Base-by-base conservation (phyloP, 75 land plant species). In the Selaginella tamariscina region DNA sequence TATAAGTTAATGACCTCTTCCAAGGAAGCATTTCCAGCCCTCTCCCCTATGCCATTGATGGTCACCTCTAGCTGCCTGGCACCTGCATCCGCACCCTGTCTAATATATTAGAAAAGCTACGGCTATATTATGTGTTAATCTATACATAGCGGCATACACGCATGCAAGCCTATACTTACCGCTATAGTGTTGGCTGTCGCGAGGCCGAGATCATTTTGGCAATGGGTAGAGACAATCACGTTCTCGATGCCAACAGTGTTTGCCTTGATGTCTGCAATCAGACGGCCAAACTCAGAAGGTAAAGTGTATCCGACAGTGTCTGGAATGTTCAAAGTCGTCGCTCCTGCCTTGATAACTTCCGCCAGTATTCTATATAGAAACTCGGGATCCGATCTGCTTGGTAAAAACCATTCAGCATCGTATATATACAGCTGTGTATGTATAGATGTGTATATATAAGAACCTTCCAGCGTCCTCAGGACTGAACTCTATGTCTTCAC, bases 31-130 rank as follows among this genome's bases (percentile, higher is more conserved):
- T 94, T 94, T 31, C 98, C 98, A 72, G 98, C 98, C 68, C 98
- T 83, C 79, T 94, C 98, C 49, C 98, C 98, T 72, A 94, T 94
- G 1, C 98, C 98, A 83, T 94, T 94, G 44, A 94, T 76, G n/a
- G 98, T 94, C 21, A 89, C 96, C 72, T 94, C 98, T 55, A 94
- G 32, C 76, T 94, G 98, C 65, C 98, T 83, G 44, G 98, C 98
- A 27, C 98, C 98, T 27, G 86, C 88, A 79, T 59, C 32, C 33
- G 93, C 98, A 39, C 98, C 98, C 95, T 89, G 80, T 39, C 68
- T 44, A 29, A 74, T 2, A 70, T 27, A 1, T 64, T 27, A 54
- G 64, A 39, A 39, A 39, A 39, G 15, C 49, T 39, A 39, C 49
- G 49, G 15, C 5, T n/a, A n/a, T n/a, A n/a, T n/a, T n/a, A n/a